Evolutionary conservation across 1,284 basidiomycete genomes (phyloP), one percentile per base, ranked within the genome.

Genomic region (Austroboletus rostrupii): DNA sequence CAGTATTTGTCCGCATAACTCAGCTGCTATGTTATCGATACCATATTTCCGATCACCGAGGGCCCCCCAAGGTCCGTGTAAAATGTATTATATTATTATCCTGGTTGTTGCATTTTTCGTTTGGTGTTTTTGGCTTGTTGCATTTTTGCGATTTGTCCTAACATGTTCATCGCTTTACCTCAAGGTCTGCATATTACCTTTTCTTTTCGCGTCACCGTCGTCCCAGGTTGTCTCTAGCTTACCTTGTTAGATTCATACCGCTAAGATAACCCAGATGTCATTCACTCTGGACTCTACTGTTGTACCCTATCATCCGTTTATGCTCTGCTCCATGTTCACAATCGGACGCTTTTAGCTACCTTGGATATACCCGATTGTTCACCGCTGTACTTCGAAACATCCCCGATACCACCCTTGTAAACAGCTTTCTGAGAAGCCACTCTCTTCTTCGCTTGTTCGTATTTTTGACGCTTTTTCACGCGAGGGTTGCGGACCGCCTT

Each of bases 371-470:
- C 94, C 45, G 82, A 77, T 66, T 75, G 78, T 69, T 88, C 85
- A 58, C 86, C 86, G 17, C 77, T 80, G 67, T 89, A 89, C 56
- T 71, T 73, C n/a, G 76, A 78, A 26, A 72, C 74, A 53, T 78
- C 77, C 23, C 76, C 78, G 52, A 90, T 72, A 31, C 92, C 90
- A 53, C 92, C 92, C 68, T 90, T 94, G 79, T 84, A 97, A 23
- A 93, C 79, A 19, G 92, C 85, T 67, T 91, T 87, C 70, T 94
- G 91, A 28, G 88, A 92, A 23, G 85, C 76, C 17, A 97, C 75
- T 71, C 87, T 92, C 75, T 90, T 92, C 77, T 95, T 90, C 53
- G 93, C 94, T 72, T 96, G 88, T 64, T 94, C 93, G 76, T 87
- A 97, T 63, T 83, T 87, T 69, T 87, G 78, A 43, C 90, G 81